Evolutionary conservation across 306 rosid genomes (phyloP).

Genomic region (Argentina anserina): DNA sequence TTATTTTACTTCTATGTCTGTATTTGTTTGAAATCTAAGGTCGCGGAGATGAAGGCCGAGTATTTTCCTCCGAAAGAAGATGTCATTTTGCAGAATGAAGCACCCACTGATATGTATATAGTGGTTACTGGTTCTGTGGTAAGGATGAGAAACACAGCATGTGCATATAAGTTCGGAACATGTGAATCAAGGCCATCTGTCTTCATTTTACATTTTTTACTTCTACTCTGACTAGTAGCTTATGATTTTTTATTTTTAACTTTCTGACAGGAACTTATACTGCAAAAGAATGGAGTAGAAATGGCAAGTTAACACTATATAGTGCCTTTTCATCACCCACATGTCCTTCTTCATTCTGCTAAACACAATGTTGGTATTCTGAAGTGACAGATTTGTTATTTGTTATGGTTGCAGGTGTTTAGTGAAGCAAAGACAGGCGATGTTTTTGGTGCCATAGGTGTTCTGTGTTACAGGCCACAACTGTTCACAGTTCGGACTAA

Average conservation of each 20-base stretch:
- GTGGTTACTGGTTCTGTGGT: conserved; percentile 69
- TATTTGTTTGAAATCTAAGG: conserved; percentile 38
- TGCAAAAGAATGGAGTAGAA: conserved; percentile 44
- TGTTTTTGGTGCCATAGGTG: conserved; percentile 67
- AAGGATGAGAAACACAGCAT: conserved; percentile 26
- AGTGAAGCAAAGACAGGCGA: conserved; percentile 51
- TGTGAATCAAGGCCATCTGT: neutral
- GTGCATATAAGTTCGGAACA: neutral
- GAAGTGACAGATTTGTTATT: neutral
- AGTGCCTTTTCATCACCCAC: neutral
- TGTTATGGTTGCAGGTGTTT: conserved; percentile 43
- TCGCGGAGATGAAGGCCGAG: conserved; percentile 85
- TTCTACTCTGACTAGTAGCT: neutral
- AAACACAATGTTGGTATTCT: neutral
- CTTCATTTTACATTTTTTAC: neutral
- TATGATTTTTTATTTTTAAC: conserved; percentile 11
- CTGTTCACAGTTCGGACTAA: conserved; percentile 61
- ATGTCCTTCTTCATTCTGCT: conserved; percentile 5
- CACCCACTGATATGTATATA: conserved; percentile 79
- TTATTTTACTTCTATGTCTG: conserved; percentile 13
- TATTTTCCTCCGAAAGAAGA: conserved; percentile 93
- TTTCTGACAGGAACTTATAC: conserved; percentile 54
- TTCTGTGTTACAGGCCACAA: conserved; percentile 77
- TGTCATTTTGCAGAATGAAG: conserved; percentile 74
- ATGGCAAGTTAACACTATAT: conserved; percentile 39